Evolutionary conservation across 2,329 filamentous ascomycete species (phyloP).

Genomic region (Beauveria brongniartii): DNA sequence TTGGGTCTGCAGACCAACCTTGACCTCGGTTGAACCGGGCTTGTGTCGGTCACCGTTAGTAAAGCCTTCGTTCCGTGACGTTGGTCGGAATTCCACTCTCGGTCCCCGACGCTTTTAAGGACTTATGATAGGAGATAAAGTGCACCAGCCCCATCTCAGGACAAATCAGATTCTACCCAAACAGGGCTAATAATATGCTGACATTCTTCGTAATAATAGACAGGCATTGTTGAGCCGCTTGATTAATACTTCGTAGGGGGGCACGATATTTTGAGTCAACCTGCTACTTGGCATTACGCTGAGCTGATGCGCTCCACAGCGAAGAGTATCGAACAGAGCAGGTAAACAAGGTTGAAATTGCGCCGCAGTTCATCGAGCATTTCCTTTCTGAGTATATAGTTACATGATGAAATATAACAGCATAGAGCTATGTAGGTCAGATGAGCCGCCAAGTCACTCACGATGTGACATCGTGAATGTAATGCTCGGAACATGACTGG

Average conservation of each 20-base stretch:
- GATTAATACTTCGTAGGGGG: background rate
- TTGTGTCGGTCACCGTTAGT: conserved; percentile 13
- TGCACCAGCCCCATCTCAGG: background rate
- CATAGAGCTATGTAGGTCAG: too few species aligned
- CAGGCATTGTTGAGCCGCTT: background rate
- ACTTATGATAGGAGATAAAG: conserved; percentile 10
- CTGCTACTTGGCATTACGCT: background rate
- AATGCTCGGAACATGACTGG: too few species aligned
- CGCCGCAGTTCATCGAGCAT: too few species aligned
- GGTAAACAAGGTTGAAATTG: too few species aligned
- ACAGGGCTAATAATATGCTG: conserved; percentile 3
- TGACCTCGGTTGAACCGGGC: conserved; percentile 14
- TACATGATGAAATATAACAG: too few species aligned
- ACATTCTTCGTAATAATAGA: conserved; percentile 5
- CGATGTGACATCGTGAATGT: too few species aligned
- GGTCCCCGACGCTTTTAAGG: conserved; percentile 10
- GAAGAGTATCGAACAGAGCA: background rate
- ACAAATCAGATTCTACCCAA: background rate
- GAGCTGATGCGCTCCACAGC: background rate
- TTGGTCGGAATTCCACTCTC: conserved; percentile 1
- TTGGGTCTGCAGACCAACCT: conserved; percentile 4
- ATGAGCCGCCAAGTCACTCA: too few species aligned
- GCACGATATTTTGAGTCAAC: background rate
- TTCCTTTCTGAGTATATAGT: too few species aligned
- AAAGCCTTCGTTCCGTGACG: conserved; percentile 5